A percentile compares a stretch with the other conserved stretches of the same genome.
Conservation (phyloP, 2,329 filamentous ascomycete species). For the Chrysoporthe austroafricana region DNA sequence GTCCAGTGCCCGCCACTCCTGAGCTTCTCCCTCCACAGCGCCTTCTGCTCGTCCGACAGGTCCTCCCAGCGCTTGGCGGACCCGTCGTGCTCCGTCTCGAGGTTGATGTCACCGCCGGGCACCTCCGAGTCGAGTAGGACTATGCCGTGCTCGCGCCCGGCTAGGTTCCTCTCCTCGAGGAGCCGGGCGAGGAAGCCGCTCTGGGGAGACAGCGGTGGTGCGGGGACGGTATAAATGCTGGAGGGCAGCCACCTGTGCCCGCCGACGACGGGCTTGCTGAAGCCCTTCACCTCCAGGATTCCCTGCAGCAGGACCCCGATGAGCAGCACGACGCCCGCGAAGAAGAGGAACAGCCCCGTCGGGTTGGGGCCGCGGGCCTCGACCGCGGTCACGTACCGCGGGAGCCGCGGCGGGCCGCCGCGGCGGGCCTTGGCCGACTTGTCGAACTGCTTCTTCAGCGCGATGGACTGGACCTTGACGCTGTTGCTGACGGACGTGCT, state of each 20-base stretch:
- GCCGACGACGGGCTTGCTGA: slow-evolving; percentile 59
- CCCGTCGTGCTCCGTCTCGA: slow-evolving; percentile 53
- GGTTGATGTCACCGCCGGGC: slow-evolving; percentile 35
- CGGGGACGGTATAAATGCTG: slow-evolving; percentile 36
- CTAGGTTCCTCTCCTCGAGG: slow-evolving; percentile 22
- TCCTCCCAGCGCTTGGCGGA: slow-evolving; percentile 72
- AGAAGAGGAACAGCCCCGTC: slow-evolving; percentile 54
- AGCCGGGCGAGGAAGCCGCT: slow-evolving; percentile 25
- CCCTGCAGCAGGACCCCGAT: slow-evolving; percentile 66
- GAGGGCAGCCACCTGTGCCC: slow-evolving; percentile 57
- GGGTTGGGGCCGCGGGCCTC: slow-evolving; percentile 58
- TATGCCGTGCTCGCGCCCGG: slow-evolving; percentile 19
- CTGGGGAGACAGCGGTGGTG: slow-evolving; percentile 8
- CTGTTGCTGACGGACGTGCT: slow-evolving; percentile 82
- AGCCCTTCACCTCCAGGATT: slow-evolving; percentile 65
- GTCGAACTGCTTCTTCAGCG: slow-evolving; percentile 57
- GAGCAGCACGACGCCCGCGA: slow-evolving; percentile 61
- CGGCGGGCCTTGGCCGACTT: slow-evolving; percentile 39
- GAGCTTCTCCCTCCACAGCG: slow-evolving; percentile 71
- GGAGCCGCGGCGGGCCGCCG: slow-evolving; percentile 49
- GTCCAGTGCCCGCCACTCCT: slow-evolving; percentile 73
- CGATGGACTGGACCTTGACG: slow-evolving; percentile 78
- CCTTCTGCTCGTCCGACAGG: slow-evolving; percentile 63
- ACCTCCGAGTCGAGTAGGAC: slow-evolving; percentile 33
- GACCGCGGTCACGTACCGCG: slow-evolving; percentile 72